A percentile compares a stretch with the other conserved stretches of the same genome.
Evolutionary conservation across 2,329 filamentous ascomycete species (phyloP).

Genomic region (Colletotrichum tanaceti): DNA sequence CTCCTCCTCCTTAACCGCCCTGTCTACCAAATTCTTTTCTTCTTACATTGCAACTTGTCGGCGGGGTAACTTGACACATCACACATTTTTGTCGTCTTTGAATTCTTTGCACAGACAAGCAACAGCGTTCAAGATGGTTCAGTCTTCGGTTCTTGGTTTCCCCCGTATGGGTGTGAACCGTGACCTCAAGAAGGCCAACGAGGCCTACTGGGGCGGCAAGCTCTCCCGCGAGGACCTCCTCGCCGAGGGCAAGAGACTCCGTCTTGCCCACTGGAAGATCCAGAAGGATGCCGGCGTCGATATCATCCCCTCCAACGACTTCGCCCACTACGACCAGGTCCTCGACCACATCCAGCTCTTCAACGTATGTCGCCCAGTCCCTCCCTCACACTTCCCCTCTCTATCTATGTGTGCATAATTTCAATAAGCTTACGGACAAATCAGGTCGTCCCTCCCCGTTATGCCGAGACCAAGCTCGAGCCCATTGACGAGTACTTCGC

Average conservation of each 20-base stretch:
- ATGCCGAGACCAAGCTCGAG: conserved; percentile 89
- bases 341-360: conserved; percentile 98
- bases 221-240: conserved; percentile 91
- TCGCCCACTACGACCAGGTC: conserved; percentile 98
- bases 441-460: conserved; percentile 92
- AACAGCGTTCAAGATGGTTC: conserved; percentile 66
- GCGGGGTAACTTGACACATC: conserved; percentile 32
- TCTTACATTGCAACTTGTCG: conserved; percentile 32
- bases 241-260: conserved; percentile 94
- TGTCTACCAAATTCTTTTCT: conserved; percentile 23
- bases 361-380: conserved; percentile 71
- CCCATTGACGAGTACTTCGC: conserved; percentile 97
- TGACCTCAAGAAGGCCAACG: conserved; percentile 99
- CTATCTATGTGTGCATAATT: not conserved
- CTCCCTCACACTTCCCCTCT: conserved; percentile 2
- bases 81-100: conserved; percentile 28
- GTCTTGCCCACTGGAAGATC: conserved; percentile 98
- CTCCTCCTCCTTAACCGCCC: conserved; percentile 27
- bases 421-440: conserved; percentile 22
- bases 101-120: conserved; percentile 40
- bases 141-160: conserved; percentile 91
- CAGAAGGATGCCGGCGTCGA: conserved; percentile 99
- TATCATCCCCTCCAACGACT: conserved; percentile 99
- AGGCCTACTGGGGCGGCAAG: conserved; percentile 97
- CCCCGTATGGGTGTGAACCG: conserved; percentile 98